phyloP scores from a whole-genome alignment of 164 flowering plant genomes.

The Macadamia integrifolia region DNA sequence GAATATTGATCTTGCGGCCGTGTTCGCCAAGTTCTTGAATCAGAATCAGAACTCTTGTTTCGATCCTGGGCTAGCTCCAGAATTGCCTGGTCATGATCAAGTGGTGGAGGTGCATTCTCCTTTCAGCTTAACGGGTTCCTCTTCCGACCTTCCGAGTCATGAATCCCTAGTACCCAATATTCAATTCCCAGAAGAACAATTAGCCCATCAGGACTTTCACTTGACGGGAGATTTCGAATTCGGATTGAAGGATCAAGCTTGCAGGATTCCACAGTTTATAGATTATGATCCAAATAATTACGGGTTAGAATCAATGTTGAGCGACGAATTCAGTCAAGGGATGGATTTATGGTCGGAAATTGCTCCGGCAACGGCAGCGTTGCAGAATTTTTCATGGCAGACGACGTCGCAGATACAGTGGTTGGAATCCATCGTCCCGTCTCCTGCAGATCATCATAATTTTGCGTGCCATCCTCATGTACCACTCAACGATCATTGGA shows the following conservation, averaged over 20 bases:
- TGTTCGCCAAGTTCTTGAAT: slow-evolving; percentile 56
- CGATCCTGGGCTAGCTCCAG: slow-evolving; percentile 1
- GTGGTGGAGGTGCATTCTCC: slow-evolving; percentile 1
- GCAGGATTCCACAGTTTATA: slow-evolving; percentile 1
- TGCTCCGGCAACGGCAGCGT: background rate
- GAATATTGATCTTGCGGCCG: slow-evolving; percentile 47
- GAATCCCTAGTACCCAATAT: background rate
- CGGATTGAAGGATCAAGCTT: slow-evolving; percentile 3
- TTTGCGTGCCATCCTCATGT: slow-evolving; percentile 7
- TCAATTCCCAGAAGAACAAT: slow-evolving; percentile 1
- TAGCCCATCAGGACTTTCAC: background rate
- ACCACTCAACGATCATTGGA: slow-evolving; percentile 25
- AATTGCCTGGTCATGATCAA: background rate
- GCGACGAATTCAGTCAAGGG: slow-evolving; percentile 15
- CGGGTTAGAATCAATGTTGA: slow-evolving; percentile 14
- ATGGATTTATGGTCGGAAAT: slow-evolving; percentile 25
- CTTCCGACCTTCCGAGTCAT: background rate
- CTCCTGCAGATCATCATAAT: slow-evolving; percentile 14
- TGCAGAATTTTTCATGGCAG: slow-evolving; percentile 23
- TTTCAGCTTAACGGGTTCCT: background rate
- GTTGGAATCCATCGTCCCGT: slow-evolving; percentile 11
- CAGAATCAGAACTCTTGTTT: slow-evolving; percentile 7
- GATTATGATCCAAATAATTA: slow-evolving; percentile 1
- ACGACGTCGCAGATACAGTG: slow-evolving; percentile 24
- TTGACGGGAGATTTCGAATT: slow-evolving; percentile 1